Evolutionary conservation across 106 monocot genomes (phyloP).

Genomic region (Cymbidium sinense): DNA sequence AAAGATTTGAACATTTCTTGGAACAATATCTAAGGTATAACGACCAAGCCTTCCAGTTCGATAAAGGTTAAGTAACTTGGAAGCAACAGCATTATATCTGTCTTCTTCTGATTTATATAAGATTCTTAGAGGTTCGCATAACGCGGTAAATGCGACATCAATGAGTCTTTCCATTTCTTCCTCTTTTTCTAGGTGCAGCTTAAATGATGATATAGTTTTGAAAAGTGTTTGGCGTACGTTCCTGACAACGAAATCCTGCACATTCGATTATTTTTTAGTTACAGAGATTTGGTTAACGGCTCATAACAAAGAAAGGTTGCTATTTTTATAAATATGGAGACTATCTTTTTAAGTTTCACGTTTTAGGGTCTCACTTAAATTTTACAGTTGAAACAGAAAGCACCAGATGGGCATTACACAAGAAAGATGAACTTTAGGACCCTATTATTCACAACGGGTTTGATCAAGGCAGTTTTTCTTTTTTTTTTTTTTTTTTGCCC

Average conservation of each 20-base stretch:
- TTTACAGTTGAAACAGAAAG: background rate
- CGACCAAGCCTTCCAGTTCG: constrained; percentile 85
- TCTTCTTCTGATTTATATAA: constrained; percentile 23
- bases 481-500: too few relatives aligned
- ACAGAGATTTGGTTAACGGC: background rate
- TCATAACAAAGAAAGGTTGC: background rate
- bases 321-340: background rate
- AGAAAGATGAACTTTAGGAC: too few relatives aligned
- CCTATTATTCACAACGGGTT: background rate
- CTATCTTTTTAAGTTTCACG: background rate
- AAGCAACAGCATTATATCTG: constrained; percentile 33
- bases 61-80: constrained; percentile 78
- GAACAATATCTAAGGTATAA: constrained; percentile 59
- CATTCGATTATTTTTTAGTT: constrained; percentile 8
- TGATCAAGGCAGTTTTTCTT: too few relatives aligned
- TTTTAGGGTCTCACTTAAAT: background rate
- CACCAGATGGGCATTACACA: background rate
- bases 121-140: constrained; percentile 55
- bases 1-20: constrained; percentile 6
- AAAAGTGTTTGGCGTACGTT: constrained; percentile 62
- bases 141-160: constrained; percentile 41
- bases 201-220: constrained; percentile 40
- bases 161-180: constrained; percentile 41
- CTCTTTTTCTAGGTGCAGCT: constrained; percentile 28
- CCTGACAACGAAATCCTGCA: constrained; percentile 69